These are phyloP conservation scores for Aspergillus eucalypticola DNA, from an alignment of 2,329 filamentous ascomycete genomes.

Conservation along the genomic window DNA sequence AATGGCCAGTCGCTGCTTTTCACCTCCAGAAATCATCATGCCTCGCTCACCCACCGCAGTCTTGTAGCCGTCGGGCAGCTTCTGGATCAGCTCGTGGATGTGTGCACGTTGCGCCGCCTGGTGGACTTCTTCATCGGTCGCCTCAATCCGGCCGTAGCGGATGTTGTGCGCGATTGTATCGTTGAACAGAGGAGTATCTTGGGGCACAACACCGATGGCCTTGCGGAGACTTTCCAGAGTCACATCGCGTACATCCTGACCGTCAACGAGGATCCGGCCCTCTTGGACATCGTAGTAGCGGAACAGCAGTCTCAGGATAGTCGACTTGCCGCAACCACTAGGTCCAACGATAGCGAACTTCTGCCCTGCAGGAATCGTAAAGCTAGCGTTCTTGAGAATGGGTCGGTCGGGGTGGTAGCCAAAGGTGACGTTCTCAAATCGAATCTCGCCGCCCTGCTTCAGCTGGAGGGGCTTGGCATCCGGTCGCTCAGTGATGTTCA, in stretches of 20 bases:
- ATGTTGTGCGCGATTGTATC: constrained; percentile 96
- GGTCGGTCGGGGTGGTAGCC: constrained; percentile 85
- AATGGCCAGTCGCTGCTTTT: constrained; percentile 88
- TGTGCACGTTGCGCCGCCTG: constrained; percentile 78
- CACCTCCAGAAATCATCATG: constrained; percentile 94
- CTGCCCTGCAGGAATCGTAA: constrained; percentile 92
- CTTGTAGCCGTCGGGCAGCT: constrained; percentile 82
- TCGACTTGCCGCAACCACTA: constrained; percentile 94
- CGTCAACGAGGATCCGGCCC: constrained; percentile 87
- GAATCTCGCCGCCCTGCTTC: constrained; percentile 79
- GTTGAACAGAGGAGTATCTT: constrained; percentile 96
- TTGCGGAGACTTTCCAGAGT: constrained; percentile 77
- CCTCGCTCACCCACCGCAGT: constrained; percentile 92
- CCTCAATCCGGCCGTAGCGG: constrained; percentile 81
- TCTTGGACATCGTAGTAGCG: constrained; percentile 87
- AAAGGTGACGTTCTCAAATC: constrained; percentile 92
- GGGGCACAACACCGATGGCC: constrained; percentile 91
- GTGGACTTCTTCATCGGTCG: constrained; percentile 69
- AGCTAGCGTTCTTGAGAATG: constrained; percentile 78
- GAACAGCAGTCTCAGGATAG: constrained; percentile 85
- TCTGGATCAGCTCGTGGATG: constrained; percentile 77
- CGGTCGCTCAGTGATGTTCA: constrained; percentile 75
- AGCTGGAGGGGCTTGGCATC: constrained; percentile 73
- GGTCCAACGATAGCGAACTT: constrained; percentile 96
- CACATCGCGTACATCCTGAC: constrained; percentile 85